phyloP scores from a whole-genome alignment of 1,139 yeast genomes.

The Geotrichum siamense region DNA sequence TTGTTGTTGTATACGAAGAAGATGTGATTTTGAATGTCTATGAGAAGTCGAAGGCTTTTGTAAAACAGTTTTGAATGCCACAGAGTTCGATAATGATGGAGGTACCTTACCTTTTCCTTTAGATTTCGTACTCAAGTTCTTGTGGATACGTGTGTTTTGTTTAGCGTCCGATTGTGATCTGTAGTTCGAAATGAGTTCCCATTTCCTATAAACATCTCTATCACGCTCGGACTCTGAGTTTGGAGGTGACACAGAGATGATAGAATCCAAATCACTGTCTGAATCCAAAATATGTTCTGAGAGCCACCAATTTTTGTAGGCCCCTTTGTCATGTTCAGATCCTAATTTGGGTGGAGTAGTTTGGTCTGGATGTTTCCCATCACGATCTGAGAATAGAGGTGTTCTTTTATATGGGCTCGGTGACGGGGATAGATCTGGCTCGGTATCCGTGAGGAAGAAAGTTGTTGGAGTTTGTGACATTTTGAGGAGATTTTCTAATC shows the following conservation, averaged over 20 bases:
- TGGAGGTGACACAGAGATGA: conserved; percentile 5
- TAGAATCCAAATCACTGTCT: conserved; percentile 7
- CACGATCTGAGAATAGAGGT: neutral
- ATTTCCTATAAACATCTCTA: conserved; percentile 1
- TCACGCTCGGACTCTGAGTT: neutral
- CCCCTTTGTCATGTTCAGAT: neutral
- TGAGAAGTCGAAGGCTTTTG: conserved; percentile 4
- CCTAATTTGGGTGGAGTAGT: neutral
- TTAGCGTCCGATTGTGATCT: neutral
- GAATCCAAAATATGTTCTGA: neutral
- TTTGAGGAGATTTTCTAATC: too few relatives aligned
- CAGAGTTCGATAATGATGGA: neutral
- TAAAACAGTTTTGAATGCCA: neutral
- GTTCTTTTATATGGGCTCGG: neutral
- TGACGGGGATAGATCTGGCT: conserved; percentile 7
- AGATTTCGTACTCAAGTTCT: neutral
- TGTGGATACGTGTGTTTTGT: neutral
- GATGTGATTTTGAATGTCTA: neutral
- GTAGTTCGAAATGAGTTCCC: neutral
- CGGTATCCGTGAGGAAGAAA: conserved; percentile 6
- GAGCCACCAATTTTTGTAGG: conserved; percentile 3
- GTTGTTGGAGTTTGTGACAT: conserved; percentile 8
- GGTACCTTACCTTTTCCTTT: neutral
- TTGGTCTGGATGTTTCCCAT: neutral
- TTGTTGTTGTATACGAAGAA: conserved; percentile 4